phyloP scores from a whole-genome alignment of 2,329 filamentous ascomycete species.

The Ophiocordyceps camponoti-rufipedis region DNA sequence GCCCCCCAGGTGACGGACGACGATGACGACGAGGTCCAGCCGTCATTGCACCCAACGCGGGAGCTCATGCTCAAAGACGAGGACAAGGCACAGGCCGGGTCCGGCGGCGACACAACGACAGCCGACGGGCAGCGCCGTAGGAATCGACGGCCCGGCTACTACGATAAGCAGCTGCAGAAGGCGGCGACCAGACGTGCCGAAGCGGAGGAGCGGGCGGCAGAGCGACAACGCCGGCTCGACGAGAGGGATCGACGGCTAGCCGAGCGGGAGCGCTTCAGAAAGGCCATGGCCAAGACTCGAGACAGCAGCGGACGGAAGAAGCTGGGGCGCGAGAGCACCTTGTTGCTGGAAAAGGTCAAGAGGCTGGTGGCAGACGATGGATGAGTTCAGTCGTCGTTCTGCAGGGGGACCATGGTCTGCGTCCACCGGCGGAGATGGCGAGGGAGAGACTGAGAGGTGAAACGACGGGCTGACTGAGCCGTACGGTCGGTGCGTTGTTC shows the following conservation, averaged over 20 bases:
- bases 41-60: conserved; percentile 17
- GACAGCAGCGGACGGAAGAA: conserved; percentile 61
- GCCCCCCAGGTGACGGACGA: background rate
- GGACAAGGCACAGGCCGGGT: conserved; percentile 15
- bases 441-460: too few relatives aligned
- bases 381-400: background rate
- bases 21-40: conserved; percentile 5
- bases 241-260: conserved; percentile 49
- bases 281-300: conserved; percentile 56
- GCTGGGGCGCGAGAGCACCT: conserved; percentile 61
- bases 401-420: background rate
- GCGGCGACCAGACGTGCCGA: conserved; percentile 23
- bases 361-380: conserved; percentile 38
- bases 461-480: too few relatives aligned
- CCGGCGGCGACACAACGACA: conserved; percentile 2
- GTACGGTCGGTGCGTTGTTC: too few relatives aligned
- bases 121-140: conserved; percentile 15
- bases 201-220: conserved; percentile 22
- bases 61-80: conserved; percentile 22
- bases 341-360: conserved; percentile 63
- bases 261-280: conserved; percentile 44
- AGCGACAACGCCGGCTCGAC: conserved; percentile 30
- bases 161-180: conserved; percentile 41
- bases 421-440: background rate
- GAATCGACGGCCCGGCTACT: conserved; percentile 33